These are phyloP conservation scores for Scedosporium boydii DNA, from an alignment of 2,329 filamentous ascomycete species.

Conservation along the genomic window DNA sequence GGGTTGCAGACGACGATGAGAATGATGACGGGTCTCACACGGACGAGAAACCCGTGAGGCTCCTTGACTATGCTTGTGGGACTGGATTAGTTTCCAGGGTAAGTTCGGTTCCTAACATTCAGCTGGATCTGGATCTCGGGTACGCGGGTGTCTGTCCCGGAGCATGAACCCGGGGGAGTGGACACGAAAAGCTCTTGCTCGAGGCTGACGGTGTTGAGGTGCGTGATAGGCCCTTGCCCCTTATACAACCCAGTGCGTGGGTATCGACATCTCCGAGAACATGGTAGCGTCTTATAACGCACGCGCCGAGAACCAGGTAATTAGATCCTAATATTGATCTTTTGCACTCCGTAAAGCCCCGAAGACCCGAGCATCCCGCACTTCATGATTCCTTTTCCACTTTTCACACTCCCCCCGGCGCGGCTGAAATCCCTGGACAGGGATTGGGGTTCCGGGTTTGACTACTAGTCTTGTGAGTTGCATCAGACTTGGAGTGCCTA, in stretches of 20 bases:
- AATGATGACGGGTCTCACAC: constrained; percentile 17
- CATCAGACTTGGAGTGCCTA: not conserved
- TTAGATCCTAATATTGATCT: constrained; percentile 8
- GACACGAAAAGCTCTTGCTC: not conserved
- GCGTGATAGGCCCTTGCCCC: constrained; percentile 44
- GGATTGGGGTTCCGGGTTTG: not conserved
- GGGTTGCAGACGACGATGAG: constrained; percentile 30
- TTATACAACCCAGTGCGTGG: constrained; percentile 52
- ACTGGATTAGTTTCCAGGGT: constrained; percentile 58
- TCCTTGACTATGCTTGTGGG: constrained; percentile 72
- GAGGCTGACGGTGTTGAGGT: not conserved
- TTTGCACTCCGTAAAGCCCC: too few relatives aligned
- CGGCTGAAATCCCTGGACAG: not conserved
- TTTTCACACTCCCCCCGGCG: not conserved
- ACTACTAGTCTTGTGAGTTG: not conserved
- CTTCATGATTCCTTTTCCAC: not conserved
- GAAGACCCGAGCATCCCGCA: not conserved
- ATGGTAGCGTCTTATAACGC: constrained; percentile 63
- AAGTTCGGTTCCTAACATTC: constrained; percentile 14
- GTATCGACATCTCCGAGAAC: constrained; percentile 60
- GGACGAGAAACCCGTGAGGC: constrained; percentile 28
- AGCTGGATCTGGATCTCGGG: not conserved
- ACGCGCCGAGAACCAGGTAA: constrained; percentile 43
- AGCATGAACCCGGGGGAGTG: not conserved
- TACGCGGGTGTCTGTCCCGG: too few relatives aligned